Conservation (phyloP, 768 basidiomycete genomes). For the Lactarius psammicola region DNA sequence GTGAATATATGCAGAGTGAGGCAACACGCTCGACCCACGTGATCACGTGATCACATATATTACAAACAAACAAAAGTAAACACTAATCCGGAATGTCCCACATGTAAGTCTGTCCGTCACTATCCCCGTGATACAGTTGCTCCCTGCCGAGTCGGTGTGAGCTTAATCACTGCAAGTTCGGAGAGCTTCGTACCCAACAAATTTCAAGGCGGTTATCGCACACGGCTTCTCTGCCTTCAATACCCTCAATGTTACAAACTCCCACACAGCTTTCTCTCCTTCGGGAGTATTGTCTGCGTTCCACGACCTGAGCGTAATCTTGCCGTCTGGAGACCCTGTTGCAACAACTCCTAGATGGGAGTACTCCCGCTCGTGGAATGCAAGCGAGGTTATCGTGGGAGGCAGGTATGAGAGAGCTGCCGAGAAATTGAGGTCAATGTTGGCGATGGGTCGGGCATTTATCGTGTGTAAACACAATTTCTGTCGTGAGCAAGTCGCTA, state of each 20-base stretch:
- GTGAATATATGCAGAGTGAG: neutral
- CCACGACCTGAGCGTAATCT: slow-evolving; percentile 82
- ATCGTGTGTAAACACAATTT: slow-evolving; percentile 81
- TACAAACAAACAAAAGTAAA: neutral
- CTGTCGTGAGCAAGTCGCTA: slow-evolving; percentile 75
- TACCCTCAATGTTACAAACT: slow-evolving; percentile 65
- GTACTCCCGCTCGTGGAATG: slow-evolving; percentile 90
- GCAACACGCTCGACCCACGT: neutral
- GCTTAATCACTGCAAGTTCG: neutral
- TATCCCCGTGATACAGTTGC: slow-evolving; percentile 61
- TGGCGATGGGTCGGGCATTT: slow-evolving; percentile 77
- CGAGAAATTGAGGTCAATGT: slow-evolving; percentile 56
- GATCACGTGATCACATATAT: neutral
- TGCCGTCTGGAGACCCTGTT: slow-evolving; percentile 71
- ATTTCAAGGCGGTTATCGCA: slow-evolving; percentile 71
- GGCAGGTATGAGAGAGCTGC: slow-evolving; percentile 43
- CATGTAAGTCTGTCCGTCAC: slow-evolving; percentile 54
- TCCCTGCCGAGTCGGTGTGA: slow-evolving; percentile 42
- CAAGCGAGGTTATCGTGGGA: slow-evolving; percentile 67
- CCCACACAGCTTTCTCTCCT: slow-evolving; percentile 69
- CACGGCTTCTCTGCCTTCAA: slow-evolving; percentile 54
- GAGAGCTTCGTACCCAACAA: slow-evolving; percentile 57
- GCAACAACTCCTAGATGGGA: slow-evolving; percentile 76
- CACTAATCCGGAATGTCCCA: slow-evolving; percentile 54
- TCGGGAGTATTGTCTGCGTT: slow-evolving; percentile 69